Evolutionary conservation across 2,329 filamentous ascomycete genomes (phyloP).

Genomic region (Botrytis galanthina): DNA sequence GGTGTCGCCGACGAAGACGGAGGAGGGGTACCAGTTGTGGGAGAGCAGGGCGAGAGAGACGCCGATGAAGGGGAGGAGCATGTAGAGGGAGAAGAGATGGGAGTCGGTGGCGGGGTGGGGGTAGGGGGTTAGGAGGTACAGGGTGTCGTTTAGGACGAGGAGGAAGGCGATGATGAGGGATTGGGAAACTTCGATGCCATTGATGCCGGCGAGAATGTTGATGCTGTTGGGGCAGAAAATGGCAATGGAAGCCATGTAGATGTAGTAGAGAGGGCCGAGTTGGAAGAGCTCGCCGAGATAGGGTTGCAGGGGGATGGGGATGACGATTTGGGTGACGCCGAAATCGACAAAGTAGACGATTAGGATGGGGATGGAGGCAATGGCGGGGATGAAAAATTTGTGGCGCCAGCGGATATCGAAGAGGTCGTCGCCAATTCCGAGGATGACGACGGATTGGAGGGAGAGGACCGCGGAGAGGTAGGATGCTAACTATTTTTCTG

Average conservation of each 20-base stretch:
- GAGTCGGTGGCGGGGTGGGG: slow-evolving; percentile 94
- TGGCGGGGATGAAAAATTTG: slow-evolving; percentile 96
- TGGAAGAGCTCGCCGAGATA: slow-evolving; percentile 80
- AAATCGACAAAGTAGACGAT: slow-evolving; percentile 99
- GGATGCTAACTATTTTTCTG: slow-evolving; percentile 69
- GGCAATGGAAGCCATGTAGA: slow-evolving; percentile 93
- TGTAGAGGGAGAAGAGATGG: slow-evolving; percentile 92
- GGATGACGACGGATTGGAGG: slow-evolving; percentile 83
- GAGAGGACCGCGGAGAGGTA: slow-evolving; percentile 94
- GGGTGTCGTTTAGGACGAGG: slow-evolving; percentile 78
- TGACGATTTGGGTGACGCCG: slow-evolving; percentile 90
- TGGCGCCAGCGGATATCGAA: slow-evolving; percentile 99
- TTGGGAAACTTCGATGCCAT: slow-evolving; percentile 94
- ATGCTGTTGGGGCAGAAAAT: slow-evolving; percentile 99
- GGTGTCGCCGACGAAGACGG: slow-evolving; percentile 95
- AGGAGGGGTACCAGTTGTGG: slow-evolving; percentile 95
- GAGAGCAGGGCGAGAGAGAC: slow-evolving; percentile 81
- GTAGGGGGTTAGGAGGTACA: slow-evolving; percentile 82
- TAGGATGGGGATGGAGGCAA: slow-evolving; percentile 88
- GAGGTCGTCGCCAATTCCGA: slow-evolving; percentile 91
- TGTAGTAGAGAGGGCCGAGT: slow-evolving; percentile 81
- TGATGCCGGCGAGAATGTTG: slow-evolving; percentile 99
- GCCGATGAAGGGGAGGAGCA: slow-evolving; percentile 89
- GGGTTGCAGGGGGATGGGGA: slow-evolving; percentile 79
- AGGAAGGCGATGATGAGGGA: slow-evolving; percentile 85